Percentiles rank a stretch among this genome's conserved stretches.
phyloP scores from a whole-genome alignment of 1,284 basidiomycete species.

The Papiliotrema terrestris region DNA sequence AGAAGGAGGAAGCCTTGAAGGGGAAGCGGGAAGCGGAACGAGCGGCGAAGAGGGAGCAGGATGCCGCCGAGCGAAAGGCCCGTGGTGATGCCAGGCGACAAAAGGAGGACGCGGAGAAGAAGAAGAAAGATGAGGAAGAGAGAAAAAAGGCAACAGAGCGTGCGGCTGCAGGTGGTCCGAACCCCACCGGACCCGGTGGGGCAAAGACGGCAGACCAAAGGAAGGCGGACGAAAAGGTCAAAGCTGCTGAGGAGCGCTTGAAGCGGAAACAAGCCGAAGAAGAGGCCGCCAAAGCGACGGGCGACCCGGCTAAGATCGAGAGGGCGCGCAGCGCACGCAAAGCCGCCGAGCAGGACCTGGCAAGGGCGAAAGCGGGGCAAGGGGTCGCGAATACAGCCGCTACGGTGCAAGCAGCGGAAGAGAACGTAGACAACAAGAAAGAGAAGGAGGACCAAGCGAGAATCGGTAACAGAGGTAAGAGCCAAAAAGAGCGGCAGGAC shows the following conservation, averaged over 20 bases:
- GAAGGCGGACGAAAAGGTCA: background rate
- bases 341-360: background rate
- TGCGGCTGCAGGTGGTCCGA: background rate
- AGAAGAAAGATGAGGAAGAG: background rate
- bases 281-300: background rate
- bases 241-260: slow-evolving; percentile 3
- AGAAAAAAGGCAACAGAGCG: background rate
- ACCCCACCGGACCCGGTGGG: background rate
- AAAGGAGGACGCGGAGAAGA: background rate
- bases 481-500: background rate
- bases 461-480: background rate
- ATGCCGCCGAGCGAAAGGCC: background rate
- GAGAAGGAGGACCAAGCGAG: background rate
- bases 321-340: background rate
- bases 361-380: background rate
- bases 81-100: background rate
- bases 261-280: background rate
- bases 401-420: background rate
- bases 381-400: background rate
- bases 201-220: background rate
- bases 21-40: background rate
- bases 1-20: too few species aligned
- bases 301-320: background rate
- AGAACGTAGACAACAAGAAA: background rate
- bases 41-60: background rate